Conservation (phyloP, 306 rosid species). For the Cyclanthera cordifolia region DNA sequence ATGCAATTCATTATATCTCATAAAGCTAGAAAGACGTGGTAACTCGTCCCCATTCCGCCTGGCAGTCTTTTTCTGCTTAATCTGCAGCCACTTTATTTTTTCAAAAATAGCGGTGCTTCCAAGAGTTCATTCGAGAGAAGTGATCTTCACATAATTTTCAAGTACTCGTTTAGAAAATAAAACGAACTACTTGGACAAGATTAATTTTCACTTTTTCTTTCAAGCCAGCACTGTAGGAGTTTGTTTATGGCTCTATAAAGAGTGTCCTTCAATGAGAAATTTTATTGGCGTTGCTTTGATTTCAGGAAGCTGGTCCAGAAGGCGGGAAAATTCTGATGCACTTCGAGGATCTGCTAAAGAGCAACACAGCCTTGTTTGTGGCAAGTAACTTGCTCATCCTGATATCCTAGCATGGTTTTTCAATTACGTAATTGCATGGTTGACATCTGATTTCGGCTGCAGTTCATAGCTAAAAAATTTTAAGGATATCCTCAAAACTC, state of each 20-base stretch:
- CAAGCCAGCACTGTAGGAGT: neutral
- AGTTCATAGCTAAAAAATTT: neutral
- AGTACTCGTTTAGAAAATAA: neutral
- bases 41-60: neutral
- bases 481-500: neutral
- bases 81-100: neutral
- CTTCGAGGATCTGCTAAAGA: slow-evolving; percentile 86
- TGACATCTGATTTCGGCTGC: slow-evolving; percentile 1
- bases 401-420: neutral
- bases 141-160: neutral
- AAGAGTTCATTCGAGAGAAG: neutral
- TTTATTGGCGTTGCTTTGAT: slow-evolving; percentile 13
- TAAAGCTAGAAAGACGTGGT: neutral
- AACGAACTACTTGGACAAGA: neutral
- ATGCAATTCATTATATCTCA: neutral
- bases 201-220: neutral
- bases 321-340: slow-evolving; percentile 89
- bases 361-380: slow-evolving; percentile 90
- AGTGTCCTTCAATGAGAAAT: neutral
- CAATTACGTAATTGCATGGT: neutral
- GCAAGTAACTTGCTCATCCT: slow-evolving; percentile 30
- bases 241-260: slow-evolving; percentile 5
- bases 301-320: slow-evolving; percentile 86
- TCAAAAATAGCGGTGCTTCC: neutral
- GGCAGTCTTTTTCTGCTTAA: neutral